A percentile compares a stretch with the other conserved stretches of the same genome.
phyloP scores from a whole-genome alignment of 108 stramenopile species.

The Skeletonema tropicum region DNA sequence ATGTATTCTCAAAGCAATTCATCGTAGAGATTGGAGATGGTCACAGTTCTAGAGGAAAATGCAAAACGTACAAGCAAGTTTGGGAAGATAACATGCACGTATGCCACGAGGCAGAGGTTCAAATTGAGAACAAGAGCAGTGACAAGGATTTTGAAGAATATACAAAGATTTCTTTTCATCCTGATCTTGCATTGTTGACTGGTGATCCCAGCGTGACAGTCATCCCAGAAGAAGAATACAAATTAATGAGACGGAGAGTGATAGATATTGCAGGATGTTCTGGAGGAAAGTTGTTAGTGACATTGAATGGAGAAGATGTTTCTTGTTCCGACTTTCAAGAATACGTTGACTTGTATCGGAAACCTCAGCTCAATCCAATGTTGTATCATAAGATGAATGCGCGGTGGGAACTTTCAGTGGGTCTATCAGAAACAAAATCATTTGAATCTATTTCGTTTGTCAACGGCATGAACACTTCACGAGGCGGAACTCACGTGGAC shows the following conservation, averaged over 20 bases:
- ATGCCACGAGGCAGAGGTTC: slow-evolving; percentile 52
- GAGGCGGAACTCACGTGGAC: slow-evolving; percentile 92
- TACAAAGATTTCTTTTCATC: slow-evolving; percentile 80
- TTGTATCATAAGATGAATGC: slow-evolving; percentile 48
- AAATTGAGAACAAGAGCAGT: slow-evolving; percentile 4
- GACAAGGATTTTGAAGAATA: slow-evolving; percentile 49
- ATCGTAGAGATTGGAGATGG: slow-evolving; percentile 75
- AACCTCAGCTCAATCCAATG: slow-evolving; percentile 34
- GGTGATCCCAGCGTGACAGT: slow-evolving; percentile 23
- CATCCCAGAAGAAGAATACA: slow-evolving; percentile 71
- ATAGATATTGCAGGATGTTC: slow-evolving; percentile 89
- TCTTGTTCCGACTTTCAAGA: slow-evolving; percentile 46
- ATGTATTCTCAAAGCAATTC: slow-evolving; percentile 85
- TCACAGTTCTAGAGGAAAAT: slow-evolving; percentile 25
- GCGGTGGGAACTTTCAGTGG: slow-evolving; percentile 76
- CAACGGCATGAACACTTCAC: slow-evolving; percentile 85
- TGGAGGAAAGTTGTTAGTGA: slow-evolving; percentile 72
- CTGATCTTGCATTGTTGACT: slow-evolving; percentile 70
- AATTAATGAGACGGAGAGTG: slow-evolving; percentile 83
- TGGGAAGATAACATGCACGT: slow-evolving; percentile 85
- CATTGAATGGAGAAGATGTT: slow-evolving; percentile 57
- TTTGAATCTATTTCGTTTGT: slow-evolving; percentile 86
- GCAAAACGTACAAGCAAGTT: slow-evolving; percentile 57
- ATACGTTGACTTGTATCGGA: slow-evolving; percentile 45
- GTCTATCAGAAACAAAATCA: slow-evolving; percentile 58